These are phyloP conservation scores for Kwoniella europaea DNA, from an alignment of 768 basidiomycete genomes.

Conservation along the genomic window DNA sequence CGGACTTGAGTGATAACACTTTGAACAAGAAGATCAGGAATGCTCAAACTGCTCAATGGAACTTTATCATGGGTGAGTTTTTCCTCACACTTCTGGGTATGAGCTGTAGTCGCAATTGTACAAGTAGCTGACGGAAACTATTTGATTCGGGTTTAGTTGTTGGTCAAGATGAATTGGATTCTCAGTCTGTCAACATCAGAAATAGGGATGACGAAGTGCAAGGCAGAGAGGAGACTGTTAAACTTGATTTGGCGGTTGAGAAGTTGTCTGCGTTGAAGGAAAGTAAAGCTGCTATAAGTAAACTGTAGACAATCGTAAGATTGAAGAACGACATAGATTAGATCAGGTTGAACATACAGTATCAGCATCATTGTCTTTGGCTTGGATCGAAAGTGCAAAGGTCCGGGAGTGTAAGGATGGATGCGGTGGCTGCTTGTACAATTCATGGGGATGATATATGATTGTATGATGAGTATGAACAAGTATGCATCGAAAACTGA, in stretches of 20 bases:
- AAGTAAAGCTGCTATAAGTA: conserved; percentile 65
- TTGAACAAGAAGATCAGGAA: conserved; percentile 97
- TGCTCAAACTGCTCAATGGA: conserved; percentile 95
- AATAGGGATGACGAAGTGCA: conserved; percentile 93
- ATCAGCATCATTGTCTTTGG: no score
- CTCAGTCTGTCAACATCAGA: conserved; percentile 87
- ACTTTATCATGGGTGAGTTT: conserved; percentile 86
- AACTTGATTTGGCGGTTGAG: conserved; percentile 71
- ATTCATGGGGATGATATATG: no score
- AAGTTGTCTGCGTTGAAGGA: conserved; percentile 77
- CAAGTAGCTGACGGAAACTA: neutral
- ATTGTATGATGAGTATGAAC: no score
- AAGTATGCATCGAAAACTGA: no score
- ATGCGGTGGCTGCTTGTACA: no score
- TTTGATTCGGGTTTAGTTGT: conserved; percentile 68
- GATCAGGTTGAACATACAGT: neutral
- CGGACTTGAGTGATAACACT: conserved; percentile 89
- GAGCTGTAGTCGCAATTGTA: neutral
- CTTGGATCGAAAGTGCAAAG: no score
- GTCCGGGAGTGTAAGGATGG: no score
- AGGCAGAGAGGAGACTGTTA: conserved; percentile 67
- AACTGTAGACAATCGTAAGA: conserved; percentile 56
- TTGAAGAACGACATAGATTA: neutral
- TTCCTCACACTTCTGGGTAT: neutral
- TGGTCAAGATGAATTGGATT: conserved; percentile 87